Evolutionary conservation across 441 rosid species (phyloP), one percentile per base, ranked within the genome.

Genomic region (Aleurites moluccanus): DNA sequence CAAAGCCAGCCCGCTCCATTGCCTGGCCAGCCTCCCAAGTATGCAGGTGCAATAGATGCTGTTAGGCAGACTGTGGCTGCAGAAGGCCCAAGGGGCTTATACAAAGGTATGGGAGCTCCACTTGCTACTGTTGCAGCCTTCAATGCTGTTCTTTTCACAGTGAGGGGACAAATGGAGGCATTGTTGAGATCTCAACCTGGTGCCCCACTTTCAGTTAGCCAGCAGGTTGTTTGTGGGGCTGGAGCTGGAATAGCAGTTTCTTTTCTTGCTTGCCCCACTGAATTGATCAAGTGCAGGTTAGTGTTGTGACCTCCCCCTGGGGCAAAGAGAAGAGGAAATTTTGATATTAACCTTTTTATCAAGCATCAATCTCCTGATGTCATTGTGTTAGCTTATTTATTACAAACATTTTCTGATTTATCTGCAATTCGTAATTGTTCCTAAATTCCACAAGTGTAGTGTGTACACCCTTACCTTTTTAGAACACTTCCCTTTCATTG

Each of bases 81-180:
- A 10, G 99, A 96, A 88, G 98, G 99, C 30, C 88, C 89, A 16
- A 83, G 91, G 75, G 99, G 98, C 73, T 84, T 96, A 82, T 96
- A 88, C 83, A 96, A 93, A 78, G 98, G 98, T 40, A 96, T 96
- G 98, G 98, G 99, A 27, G 97, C 98, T 77, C 98, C 99, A 3
- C 88, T 93, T 21, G 99, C 97, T 47, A 93, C 98, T 59, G 97
- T 96, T 78, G 99, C 98, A 3, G 98, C 94, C 76, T 87, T 96
- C 85, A 96, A 96, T 72, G 99, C 99, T 15, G 91, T 90, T 64
- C 90, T 96, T 69, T 96, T 96, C 81, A 88, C 97, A 0, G 99
- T 84, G 20, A 91, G 99, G 79, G 99, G 98, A 57, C 97, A 96
- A 77, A 82, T 93, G 93, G 99, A 93, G 84, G 87, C 85, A 3